Evolutionary conservation across 139 green algal genomes (phyloP).

Genomic region (Chlorella sp.): DNA sequence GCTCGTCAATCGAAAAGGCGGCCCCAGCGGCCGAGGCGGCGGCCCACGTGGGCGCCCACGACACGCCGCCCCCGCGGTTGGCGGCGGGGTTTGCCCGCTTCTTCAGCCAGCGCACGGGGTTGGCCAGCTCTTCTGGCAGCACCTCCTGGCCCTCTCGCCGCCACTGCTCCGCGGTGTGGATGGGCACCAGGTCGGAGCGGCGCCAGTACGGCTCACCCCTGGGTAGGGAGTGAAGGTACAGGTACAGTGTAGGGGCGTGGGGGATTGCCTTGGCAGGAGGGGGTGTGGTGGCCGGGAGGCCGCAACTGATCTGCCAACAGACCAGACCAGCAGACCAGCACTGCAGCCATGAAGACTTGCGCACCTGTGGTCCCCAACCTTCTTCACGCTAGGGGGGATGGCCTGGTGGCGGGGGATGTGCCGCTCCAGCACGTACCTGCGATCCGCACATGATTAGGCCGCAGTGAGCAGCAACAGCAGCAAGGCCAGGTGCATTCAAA

Average conservation of each 20-base stretch:
- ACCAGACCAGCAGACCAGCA: background rate
- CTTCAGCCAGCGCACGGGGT: constrained; percentile 68
- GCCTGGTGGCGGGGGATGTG: constrained; percentile 85
- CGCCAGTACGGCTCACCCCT: constrained; percentile 77
- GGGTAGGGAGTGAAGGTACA: too few relatives aligned
- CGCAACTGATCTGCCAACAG: too few relatives aligned
- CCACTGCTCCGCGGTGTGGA: constrained; percentile 79
- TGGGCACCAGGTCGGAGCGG: constrained; percentile 58
- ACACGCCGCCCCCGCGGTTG: background rate
- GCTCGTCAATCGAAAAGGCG: background rate
- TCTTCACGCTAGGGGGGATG: constrained; percentile 42
- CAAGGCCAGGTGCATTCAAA: too few relatives aligned
- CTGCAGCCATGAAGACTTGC: background rate
- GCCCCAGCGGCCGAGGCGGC: background rate
- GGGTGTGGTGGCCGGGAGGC: too few relatives aligned
- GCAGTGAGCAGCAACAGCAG: too few relatives aligned
- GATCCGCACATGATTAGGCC: too few relatives aligned
- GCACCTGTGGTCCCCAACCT: constrained; percentile 65
- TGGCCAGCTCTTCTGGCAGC: constrained; percentile 53
- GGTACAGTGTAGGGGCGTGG: background rate
- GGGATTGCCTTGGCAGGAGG: background rate
- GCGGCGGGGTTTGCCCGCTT: constrained; percentile 47
- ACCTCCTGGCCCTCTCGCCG: constrained; percentile 68
- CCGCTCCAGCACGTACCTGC: constrained; percentile 75
- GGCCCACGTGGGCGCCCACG: background rate